These are phyloP conservation scores for Exophiala dermatitidis DNA, from an alignment of 2,329 filamentous ascomycete species.

Conservation along the genomic window DNA sequence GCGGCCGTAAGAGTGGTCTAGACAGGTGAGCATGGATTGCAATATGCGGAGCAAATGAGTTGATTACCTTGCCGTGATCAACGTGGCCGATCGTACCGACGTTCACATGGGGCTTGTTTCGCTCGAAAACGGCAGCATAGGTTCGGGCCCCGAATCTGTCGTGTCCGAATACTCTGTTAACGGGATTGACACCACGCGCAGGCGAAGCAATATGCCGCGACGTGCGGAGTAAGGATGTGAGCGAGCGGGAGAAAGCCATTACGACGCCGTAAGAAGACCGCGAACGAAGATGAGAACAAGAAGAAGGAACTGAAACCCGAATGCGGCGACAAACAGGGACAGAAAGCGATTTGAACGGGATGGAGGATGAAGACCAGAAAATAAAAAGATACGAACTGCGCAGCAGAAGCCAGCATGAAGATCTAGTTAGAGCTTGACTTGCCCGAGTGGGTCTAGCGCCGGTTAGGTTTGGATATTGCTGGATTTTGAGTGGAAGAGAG, in stretches of 20 bases:
- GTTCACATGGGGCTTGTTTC: slow-evolving; percentile 96
- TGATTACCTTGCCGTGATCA: slow-evolving; percentile 90
- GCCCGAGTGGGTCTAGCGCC: neutral
- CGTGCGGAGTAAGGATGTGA: slow-evolving; percentile 74
- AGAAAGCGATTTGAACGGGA: neutral
- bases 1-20: slow-evolving; percentile 97
- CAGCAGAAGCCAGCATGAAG: neutral
- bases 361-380: neutral
- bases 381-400: neutral
- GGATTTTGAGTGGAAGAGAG: neutral
- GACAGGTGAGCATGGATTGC: slow-evolving; percentile 21
- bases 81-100: slow-evolving; percentile 99
- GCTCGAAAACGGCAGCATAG: slow-evolving; percentile 65
- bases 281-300: slow-evolving; percentile 12
- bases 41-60: slow-evolving; percentile 1
- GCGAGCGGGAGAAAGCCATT: slow-evolving; percentile 75
- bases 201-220: slow-evolving; percentile 66
- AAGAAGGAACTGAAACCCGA: slow-evolving; percentile 4
- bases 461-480: neutral
- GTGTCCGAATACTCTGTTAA: slow-evolving; percentile 53
- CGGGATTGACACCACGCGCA: slow-evolving; percentile 63
- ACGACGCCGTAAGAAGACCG: slow-evolving; percentile 36
- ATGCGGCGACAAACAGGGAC: slow-evolving; percentile 9
- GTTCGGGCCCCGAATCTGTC: slow-evolving; percentile 44
- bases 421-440: neutral